Evolutionary conservation across 2,329 filamentous ascomycete genomes (phyloP), one percentile per base, ranked within the genome.

Genomic region (Cladophialophora psammophila): DNA sequence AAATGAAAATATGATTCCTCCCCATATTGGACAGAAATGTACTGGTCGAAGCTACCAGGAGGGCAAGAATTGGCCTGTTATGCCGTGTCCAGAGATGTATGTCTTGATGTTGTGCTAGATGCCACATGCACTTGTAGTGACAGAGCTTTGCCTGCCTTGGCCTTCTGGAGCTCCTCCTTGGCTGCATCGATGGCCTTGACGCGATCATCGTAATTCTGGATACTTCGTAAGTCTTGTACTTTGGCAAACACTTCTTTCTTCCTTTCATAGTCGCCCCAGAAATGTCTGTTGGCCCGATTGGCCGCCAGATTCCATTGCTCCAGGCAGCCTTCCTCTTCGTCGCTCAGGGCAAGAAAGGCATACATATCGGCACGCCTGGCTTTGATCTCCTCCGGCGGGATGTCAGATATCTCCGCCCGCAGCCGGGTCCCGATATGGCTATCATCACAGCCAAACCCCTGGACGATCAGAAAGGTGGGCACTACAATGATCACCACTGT

Each of bases 261-360:
- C 48, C 13, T 36, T 32, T 60, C 36, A 36, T 65, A 65, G 8
- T 59, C 54, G n/a, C 54, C 34, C 63, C 63, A 65, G 40, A 42
- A 65, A 2, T 40, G 9, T 2, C 5, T 59, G 55, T 63, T 63
- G 20, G 52, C 45, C 5, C 35, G 31, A 34, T 67, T 60, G 12
- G 65, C 54, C 34, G 59, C 38, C 8, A 67, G 48, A 42, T 67
- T 55, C 65, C 65, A 67, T 26, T 67, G 63, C 10, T 64, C 60
- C 40, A 67, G 48, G 36, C 65, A 64, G 12, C 48, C 65, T 32
- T 59, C 38, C 42, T 67, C 65, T 18, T 59, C 36, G 3, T 35
- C 2, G 18, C n/a, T 67, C 32, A 67, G 42, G 10, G 20, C 18
- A 9, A 67, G 54, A 40, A 53, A 67, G 15, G 65, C 65, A 40